These are phyloP conservation scores for Yamadazyma epiphylla DNA, from an alignment of 1,139 yeast genomes.

Conservation along the genomic window DNA sequence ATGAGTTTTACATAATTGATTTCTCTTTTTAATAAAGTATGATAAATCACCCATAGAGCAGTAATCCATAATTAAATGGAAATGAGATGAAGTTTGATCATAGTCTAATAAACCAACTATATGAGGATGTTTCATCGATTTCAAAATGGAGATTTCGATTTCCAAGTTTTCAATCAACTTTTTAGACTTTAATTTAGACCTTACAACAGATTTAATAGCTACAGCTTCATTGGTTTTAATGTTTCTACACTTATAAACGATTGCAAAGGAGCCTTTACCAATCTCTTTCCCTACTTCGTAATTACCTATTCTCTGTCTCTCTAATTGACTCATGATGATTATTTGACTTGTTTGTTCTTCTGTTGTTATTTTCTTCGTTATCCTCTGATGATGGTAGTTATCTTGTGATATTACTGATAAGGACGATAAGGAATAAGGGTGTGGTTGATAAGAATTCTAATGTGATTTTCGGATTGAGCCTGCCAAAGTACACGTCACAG, in stretches of 20 bases:
- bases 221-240: constrained; percentile 54
- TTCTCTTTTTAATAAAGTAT: constrained; percentile 74
- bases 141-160: constrained; percentile 82
- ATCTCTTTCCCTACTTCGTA: constrained; percentile 44
- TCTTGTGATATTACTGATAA: too few species aligned
- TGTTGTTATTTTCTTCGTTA: too few species aligned
- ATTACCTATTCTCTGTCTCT: constrained; percentile 23
- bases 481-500: too few species aligned
- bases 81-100: constrained; percentile 72
- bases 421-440: too few species aligned
- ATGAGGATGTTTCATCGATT: constrained; percentile 87
- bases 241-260: constrained; percentile 44
- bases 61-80: constrained; percentile 94
- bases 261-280: constrained; percentile 51
- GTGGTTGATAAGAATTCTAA: too few species aligned
- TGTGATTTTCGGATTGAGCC: too few species aligned
- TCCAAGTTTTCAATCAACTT: constrained; percentile 87
- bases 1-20: constrained; percentile 67
- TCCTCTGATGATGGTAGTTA: too few species aligned
- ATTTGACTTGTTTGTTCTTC: too few species aligned
- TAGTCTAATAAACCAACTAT: constrained; percentile 84
- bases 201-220: constrained; percentile 84
- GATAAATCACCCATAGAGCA: constrained; percentile 94
- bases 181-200: constrained; percentile 79
- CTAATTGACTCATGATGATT: too few species aligned